Conservation (phyloP, 192 early-diverging fungal genomes). For the Physocladia obscura region DNA sequence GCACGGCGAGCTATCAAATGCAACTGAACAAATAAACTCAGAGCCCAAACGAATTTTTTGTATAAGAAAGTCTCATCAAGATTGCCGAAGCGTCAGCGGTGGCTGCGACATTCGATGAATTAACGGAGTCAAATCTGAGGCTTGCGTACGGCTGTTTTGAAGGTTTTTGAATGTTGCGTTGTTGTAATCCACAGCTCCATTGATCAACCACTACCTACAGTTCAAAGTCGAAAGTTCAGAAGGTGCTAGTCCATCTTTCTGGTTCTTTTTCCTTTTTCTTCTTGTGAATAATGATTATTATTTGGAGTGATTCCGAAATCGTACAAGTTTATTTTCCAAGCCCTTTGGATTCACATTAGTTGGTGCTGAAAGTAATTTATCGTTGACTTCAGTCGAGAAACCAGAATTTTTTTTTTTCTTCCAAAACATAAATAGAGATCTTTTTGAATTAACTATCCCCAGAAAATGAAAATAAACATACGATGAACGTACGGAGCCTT, state of each 20-base stretch:
- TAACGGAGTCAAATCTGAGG: conserved; percentile 49
- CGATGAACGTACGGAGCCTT: no score
- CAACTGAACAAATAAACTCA: conserved; percentile 8
- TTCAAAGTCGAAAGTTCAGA: conserved; percentile 62
- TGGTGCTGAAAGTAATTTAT: background rate
- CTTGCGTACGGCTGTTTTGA: conserved; percentile 46
- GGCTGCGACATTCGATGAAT: conserved; percentile 43
- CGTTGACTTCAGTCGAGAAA: background rate
- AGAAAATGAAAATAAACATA: no score
- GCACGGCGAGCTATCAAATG: background rate
- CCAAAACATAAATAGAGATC: no score
- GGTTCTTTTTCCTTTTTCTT: conserved; percentile 26
- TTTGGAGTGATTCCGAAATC: background rate
- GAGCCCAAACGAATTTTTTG: conserved; percentile 66
- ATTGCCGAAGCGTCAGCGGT: conserved; percentile 56
- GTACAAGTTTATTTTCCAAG: no score
- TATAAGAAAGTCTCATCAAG: conserved; percentile 67
- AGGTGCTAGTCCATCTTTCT: conserved; percentile 44
- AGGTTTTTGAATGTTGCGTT: conserved; percentile 75
- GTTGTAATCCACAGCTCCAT: conserved; percentile 64
- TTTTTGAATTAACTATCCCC: no score
- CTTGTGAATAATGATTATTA: background rate
- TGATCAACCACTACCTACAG: conserved; percentile 66
- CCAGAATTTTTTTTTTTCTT: background rate
- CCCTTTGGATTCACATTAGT: no score